phyloP scores from a whole-genome alignment of 2,329 filamentous ascomycete species.

The Nectriaceae sp. region DNA sequence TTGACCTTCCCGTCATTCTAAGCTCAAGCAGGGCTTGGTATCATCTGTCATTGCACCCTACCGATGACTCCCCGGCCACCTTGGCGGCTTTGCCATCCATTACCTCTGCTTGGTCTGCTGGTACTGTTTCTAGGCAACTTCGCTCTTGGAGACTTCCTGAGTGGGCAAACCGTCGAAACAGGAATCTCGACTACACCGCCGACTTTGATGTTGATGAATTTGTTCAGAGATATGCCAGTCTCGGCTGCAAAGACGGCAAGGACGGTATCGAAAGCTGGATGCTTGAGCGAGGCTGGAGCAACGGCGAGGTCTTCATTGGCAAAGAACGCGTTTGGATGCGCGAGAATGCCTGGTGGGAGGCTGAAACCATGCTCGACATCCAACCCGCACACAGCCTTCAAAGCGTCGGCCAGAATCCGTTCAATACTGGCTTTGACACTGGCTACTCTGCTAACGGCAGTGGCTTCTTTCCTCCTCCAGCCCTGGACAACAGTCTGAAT shows the following conservation, averaged over 20 bases:
- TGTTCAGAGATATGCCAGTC: slow-evolving; percentile 72
- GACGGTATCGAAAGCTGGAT: slow-evolving; percentile 96
- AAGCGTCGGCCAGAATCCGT: slow-evolving; percentile 48
- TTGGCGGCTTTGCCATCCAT: slow-evolving; percentile 71
- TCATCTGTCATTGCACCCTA: slow-evolving; percentile 88
- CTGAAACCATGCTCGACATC: slow-evolving; percentile 91
- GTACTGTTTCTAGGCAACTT: slow-evolving; percentile 87
- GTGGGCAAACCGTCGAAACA: slow-evolving; percentile 93
- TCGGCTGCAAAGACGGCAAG: slow-evolving; percentile 86
- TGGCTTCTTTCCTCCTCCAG: slow-evolving; percentile 70
- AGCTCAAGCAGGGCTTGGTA: slow-evolving; percentile 92
- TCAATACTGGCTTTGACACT: slow-evolving; percentile 59
- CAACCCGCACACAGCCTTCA: slow-evolving; percentile 61
- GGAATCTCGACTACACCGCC: slow-evolving; percentile 90
- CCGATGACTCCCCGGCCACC: slow-evolving; percentile 77
- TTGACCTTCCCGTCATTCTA: slow-evolving; percentile 75
- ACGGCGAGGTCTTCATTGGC: slow-evolving; percentile 91
- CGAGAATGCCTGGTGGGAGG: slow-evolving; percentile 95
- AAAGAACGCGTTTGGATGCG: slow-evolving; percentile 94
- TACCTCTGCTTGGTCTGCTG: slow-evolving; percentile 90
- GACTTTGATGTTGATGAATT: slow-evolving; percentile 97
- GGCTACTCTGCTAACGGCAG: slow-evolving; percentile 68
- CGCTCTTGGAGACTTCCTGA: slow-evolving; percentile 92
- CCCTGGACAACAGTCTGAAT: slow-evolving; percentile 61
- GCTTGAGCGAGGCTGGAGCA: slow-evolving; percentile 95